phyloP scores from a whole-genome alignment of 1,284 basidiomycete genomes.

The Earliella scabrosa region DNA sequence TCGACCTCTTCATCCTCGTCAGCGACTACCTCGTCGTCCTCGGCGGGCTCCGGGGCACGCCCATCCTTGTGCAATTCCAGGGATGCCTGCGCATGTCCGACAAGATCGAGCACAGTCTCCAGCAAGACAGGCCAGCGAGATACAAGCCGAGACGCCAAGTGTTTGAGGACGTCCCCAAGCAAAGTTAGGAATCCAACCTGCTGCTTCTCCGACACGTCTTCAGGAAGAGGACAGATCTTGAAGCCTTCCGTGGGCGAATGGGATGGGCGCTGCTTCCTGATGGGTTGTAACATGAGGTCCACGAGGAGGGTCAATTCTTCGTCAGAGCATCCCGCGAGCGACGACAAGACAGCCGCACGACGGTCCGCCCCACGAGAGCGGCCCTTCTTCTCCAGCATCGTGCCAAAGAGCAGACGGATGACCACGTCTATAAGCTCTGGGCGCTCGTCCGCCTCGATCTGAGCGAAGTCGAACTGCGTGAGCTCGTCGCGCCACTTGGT shows the following conservation, averaged over 20 bases:
- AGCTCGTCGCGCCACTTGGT: slow-evolving; percentile 91
- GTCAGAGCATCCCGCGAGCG: slow-evolving; percentile 73
- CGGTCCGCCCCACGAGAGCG: slow-evolving; percentile 76
- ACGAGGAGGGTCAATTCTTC: slow-evolving; percentile 82
- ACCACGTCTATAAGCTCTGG: slow-evolving; percentile 75
- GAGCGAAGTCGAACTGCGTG: slow-evolving; percentile 69
- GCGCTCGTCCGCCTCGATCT: slow-evolving; percentile 69
- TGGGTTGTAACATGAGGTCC: slow-evolving; percentile 89
- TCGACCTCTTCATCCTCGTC: slow-evolving; percentile 38
- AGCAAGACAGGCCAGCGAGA: slow-evolving; percentile 78
- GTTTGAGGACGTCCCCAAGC: slow-evolving; percentile 83
- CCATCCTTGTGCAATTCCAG: slow-evolving; percentile 39
- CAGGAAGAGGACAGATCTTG: slow-evolving; percentile 30
- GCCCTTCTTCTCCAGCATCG: slow-evolving; percentile 86
- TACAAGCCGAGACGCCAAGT: slow-evolving; percentile 75
- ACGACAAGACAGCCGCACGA: slow-evolving; percentile 76
- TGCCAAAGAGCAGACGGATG: slow-evolving; percentile 85
- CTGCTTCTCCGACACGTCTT: slow-evolving; percentile 63
- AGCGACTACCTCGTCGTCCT: slow-evolving; percentile 41
- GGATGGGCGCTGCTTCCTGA: slow-evolving; percentile 45
- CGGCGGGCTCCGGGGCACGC: slow-evolving; percentile 36
- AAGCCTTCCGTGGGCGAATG: slow-evolving; percentile 23
- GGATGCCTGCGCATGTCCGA: slow-evolving; percentile 65
- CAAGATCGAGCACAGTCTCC: slow-evolving; percentile 65
- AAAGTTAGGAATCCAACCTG: slow-evolving; percentile 85